Evolutionary conservation across 2,329 filamentous ascomycete genomes (phyloP), one percentile per base, ranked within the genome.

Genomic region (Annulohypoxylon truncatum): DNA sequence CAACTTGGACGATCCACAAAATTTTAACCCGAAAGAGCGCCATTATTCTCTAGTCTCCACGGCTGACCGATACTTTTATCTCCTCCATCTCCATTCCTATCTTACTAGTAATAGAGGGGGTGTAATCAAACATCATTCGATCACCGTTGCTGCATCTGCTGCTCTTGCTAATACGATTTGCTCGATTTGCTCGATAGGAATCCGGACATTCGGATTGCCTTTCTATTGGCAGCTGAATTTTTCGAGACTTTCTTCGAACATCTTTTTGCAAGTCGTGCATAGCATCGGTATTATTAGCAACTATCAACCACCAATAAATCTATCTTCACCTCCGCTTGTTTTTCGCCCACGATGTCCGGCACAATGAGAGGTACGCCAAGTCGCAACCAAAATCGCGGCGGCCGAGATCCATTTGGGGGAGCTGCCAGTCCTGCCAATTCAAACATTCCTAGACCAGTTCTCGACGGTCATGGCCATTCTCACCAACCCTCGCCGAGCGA

Each of bases 361-460:
- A 92, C 90, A 63, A 84, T 90, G 80, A 86, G 91, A 82, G 89
- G 89, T 73, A 92, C 90, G 67, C 90, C 91, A 73, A 91, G 77
- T 77, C 85, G 87, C 69, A 82, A 80, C 71, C 82, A 90, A 80
- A 79, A 81, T 72, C 85, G 89, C 74, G 87, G 85, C 81, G 65
- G 15, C 48, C 80, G 35, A 38, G 35, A 38, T 67, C 86, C 87
- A 69, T 90, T 90, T 78, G 71, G 10, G 10, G 50, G 71, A 40
- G 79, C 80, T 77, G 88, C 35, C 79, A 90, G 87, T 78, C 89
- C 87, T 63, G 80, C 81, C 60, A 74, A 83, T 64, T 93, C 91
- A 52, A 85, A 82, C 76, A 94, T 94, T 76, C 91, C 91, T 73
- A 87, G 92, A 74, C 92, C 92, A 47, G 88, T 92, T 53, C 83